Base-by-base conservation (phyloP, 129 eudicot species). In the Tagetes patula region DNA sequence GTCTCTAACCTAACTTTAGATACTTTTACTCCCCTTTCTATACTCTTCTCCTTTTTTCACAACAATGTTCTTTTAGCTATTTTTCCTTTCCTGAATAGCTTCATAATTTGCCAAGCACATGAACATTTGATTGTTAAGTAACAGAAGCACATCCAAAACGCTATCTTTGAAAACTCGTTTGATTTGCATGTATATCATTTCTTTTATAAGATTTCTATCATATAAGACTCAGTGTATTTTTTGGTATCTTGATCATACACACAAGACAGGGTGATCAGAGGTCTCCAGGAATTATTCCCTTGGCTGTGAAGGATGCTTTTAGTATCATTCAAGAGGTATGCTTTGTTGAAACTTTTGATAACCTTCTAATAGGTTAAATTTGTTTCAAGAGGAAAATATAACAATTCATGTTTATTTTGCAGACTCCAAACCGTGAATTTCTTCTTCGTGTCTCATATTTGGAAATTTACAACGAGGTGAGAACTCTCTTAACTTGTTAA, bases 251-350 rank as follows among this genome's bases (percentile, higher is more conserved):
- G 56, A 64, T 78, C 46, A 69, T 68, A 42, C 71, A 75, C 70
- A 68, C 79, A 69, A 50, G 41, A 66, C 85, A 94, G 99, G 99
- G 99, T 76, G 97, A 94, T 83, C 99, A 94, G 79, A 88, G 99
- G 84, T 94, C 99, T 53, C 99, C 99, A 13, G 99, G 99, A 65
- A 88, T 94, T 65, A 94, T 94, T 48, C 99, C 99, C 11, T 83
- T 94, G 83, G 97, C 99, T 72, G 96, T 94, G 56, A 94, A 94
- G 87, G 99, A 94, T 84, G 96, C 99, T 82, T 94, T 94, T 79
- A 86, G 96, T 69, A 88, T 90, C 70, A 94, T 94, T 76, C 99
- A 94, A 79, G 99, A 94, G 99, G 99, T 94, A 84, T 13, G 39
- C 55, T 48, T n/a, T 56, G n/a, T 67, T 55, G 70, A 20, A 76